Conservation (phyloP, 257 asterid species). For the Solanum tarapatanum region DNA sequence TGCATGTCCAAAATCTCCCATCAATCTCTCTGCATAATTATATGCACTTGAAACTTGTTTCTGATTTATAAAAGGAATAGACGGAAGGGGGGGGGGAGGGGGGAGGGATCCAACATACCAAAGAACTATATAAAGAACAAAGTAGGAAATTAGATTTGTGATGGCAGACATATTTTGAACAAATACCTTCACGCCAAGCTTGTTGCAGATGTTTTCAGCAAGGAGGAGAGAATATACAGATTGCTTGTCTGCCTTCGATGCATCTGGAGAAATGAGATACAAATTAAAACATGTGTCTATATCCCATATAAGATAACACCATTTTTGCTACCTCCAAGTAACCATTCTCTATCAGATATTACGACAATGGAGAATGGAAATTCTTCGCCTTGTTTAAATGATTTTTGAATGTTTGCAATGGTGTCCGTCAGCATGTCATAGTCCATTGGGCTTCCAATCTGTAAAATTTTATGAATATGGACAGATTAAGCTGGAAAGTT, state of each 20-base stretch:
- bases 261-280: constrained; percentile 34
- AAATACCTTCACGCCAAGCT: constrained; percentile 70
- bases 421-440: constrained; percentile 65
- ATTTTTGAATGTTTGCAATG: constrained; percentile 40
- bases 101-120: background rate
- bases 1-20: background rate
- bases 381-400: constrained; percentile 41
- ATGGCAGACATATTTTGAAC: background rate
- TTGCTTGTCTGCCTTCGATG: constrained; percentile 81
- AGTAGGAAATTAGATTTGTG: background rate
- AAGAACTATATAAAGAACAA: background rate
- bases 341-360: constrained; percentile 85
- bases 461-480: constrained; percentile 7
- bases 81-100: background rate
- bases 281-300: background rate
- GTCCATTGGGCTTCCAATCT: constrained; percentile 96
- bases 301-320: background rate
- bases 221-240: constrained; percentile 89
- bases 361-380: constrained; percentile 77
- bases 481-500: background rate
- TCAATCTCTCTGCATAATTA: background rate
- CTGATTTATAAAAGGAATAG: background rate
- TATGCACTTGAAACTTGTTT: background rate
- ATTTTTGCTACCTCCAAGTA: constrained; percentile 62
- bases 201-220: constrained; percentile 79